phyloP scores from a whole-genome alignment of 176 grass and related monocot species.

The Zea luxurians region DNA sequence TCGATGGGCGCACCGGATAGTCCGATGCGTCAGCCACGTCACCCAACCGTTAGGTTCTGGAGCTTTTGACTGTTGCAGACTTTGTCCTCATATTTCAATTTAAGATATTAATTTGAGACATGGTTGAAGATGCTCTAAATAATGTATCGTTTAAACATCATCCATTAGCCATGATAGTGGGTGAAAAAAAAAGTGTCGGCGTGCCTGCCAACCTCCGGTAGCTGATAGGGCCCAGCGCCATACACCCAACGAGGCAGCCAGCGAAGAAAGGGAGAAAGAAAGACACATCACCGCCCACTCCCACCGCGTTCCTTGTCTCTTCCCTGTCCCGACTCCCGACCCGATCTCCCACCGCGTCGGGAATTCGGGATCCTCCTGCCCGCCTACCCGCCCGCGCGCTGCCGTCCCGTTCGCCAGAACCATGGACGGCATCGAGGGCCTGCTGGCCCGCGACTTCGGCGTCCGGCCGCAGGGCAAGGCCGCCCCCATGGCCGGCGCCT shows the following conservation, averaged over 20 bases:
- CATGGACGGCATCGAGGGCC: slow-evolving; percentile 87
- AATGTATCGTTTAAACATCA: too few species aligned
- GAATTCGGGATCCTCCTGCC: neutral
- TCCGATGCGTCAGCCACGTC: too few species aligned
- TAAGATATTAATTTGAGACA: too few species aligned
- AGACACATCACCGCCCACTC: slow-evolving; percentile 43
- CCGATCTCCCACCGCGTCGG: slow-evolving; percentile 1
- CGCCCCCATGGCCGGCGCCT: slow-evolving; percentile 47
- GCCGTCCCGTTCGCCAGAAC: neutral
- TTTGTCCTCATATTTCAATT: too few species aligned
- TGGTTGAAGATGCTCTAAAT: too few species aligned
- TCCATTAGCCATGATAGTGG: too few species aligned
- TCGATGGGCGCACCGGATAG: too few species aligned
- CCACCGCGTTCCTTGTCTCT: too few species aligned
- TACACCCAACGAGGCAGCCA: slow-evolving; percentile 24
- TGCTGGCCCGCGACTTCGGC: slow-evolving; percentile 72
- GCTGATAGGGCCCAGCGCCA: slow-evolving; percentile 7
- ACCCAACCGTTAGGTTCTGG: too few species aligned
- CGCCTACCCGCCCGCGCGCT: neutral
- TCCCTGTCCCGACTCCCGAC: neutral
- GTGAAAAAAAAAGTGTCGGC: neutral
- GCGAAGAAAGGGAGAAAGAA: slow-evolving; percentile 7
- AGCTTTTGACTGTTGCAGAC: too few species aligned
- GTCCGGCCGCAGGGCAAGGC: slow-evolving; percentile 76
- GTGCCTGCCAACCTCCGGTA: neutral